phyloP scores from a whole-genome alignment of 352 stramenopile species.

The Achlya hypogyna region DNA sequence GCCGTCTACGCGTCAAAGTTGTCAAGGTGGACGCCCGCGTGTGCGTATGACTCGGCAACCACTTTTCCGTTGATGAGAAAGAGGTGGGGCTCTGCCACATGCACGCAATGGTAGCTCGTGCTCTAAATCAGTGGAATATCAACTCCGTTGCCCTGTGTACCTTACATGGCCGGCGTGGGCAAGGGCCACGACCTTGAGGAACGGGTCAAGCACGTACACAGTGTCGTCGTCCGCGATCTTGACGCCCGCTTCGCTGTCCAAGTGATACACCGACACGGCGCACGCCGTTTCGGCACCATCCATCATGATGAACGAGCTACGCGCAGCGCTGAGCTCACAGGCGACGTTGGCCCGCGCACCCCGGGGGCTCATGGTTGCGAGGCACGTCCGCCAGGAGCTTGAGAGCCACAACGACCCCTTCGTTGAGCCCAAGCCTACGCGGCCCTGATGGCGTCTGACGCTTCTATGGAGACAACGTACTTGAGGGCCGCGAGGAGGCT shows the following conservation, averaged over 20 bases:
- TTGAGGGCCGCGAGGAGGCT: slow-evolving; percentile 1
- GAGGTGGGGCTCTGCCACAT: slow-evolving; percentile 17
- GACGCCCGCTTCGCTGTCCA: slow-evolving; percentile 6
- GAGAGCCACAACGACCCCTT: slow-evolving; percentile 11
- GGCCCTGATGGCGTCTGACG: neutral
- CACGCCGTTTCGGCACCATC: slow-evolving; percentile 5
- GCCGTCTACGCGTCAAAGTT: slow-evolving; percentile 16
- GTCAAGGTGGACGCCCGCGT: slow-evolving; percentile 14
- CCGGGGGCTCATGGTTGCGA: slow-evolving; percentile 8
- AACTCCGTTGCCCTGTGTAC: neutral
- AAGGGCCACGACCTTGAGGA: slow-evolving; percentile 1
- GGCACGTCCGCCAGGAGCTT: slow-evolving; percentile 13
- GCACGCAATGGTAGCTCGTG: slow-evolving; percentile 10
- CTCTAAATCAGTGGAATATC: neutral
- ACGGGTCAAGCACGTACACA: slow-evolving; percentile 17
- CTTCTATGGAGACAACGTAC: neutral
- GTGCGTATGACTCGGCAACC: slow-evolving; percentile 13
- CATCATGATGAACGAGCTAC: slow-evolving; percentile 20
- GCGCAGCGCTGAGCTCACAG: neutral
- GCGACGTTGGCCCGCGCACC: neutral
- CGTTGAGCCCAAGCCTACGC: slow-evolving; percentile 5
- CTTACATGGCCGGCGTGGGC: slow-evolving; percentile 3
- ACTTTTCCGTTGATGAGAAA: slow-evolving; percentile 20
- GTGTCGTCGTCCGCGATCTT: slow-evolving; percentile 15
- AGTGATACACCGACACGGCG: slow-evolving; percentile 17